These are phyloP conservation scores for Podila epigama DNA, from an alignment of 192 early-diverging fungal genomes.

Conservation along the genomic window DNA sequence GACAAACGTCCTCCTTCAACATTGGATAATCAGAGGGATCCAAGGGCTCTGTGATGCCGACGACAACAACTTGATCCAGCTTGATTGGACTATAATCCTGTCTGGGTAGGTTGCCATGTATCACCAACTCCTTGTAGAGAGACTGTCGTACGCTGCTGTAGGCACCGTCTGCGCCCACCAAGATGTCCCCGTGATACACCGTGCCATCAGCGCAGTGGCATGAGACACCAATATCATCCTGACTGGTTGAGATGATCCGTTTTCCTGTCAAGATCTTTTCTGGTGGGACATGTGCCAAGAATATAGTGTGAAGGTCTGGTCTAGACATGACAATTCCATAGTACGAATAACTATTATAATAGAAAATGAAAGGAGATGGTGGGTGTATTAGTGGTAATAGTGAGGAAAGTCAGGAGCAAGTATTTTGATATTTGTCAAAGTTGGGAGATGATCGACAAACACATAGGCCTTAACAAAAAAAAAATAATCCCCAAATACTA, in stretches of 20 bases:
- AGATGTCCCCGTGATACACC: conserved; percentile 40
- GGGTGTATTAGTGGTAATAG: background rate
- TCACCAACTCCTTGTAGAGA: conserved; percentile 21
- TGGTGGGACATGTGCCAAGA: conserved; percentile 18
- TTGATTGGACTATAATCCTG: conserved; percentile 40
- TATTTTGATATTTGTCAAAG: background rate
- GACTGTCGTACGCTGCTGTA: conserved; percentile 38
- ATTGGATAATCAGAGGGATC: conserved; percentile 24
- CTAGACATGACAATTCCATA: conserved; percentile 28
- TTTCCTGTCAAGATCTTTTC: conserved; percentile 39
- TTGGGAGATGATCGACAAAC: background rate
- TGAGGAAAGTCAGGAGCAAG: background rate
- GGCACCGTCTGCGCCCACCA: conserved; percentile 36
- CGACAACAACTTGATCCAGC: conserved; percentile 39
- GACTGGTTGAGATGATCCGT: conserved; percentile 17
- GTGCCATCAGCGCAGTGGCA: conserved; percentile 22
- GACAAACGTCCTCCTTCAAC: conserved; percentile 43
- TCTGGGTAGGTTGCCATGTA: conserved; percentile 28
- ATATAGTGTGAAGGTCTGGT: conserved; percentile 26
- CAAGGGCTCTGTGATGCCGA: conserved; percentile 32
- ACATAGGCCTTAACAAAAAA: background rate
- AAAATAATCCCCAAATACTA: background rate
- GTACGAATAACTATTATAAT: conserved; percentile 21
- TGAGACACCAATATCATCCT: conserved; percentile 33
- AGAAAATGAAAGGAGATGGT: background rate